Base-by-base conservation (phyloP, 371 early-diverging fungal species). In the Capniomyces stellatus region DNA sequence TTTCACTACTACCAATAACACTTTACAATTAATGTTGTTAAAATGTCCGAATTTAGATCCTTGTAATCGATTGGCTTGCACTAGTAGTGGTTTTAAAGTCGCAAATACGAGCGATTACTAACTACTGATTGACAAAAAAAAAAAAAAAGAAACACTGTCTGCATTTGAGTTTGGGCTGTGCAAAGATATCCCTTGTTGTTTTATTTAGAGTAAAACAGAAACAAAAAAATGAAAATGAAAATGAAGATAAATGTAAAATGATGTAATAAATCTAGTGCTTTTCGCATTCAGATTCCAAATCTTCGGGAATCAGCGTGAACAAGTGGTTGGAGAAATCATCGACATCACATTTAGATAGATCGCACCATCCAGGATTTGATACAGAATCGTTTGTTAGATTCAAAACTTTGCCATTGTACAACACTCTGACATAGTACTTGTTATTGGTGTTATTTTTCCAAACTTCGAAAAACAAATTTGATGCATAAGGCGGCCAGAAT, bases 401-500 rank as follows among this genome's bases (percentile, higher is more conserved):
- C 10, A 78, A 58, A 1, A 65, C 53, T 25, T 59, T 47, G 4
- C 73, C 73, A 42, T 78, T 78, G 62, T 74, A 75, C 12, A 78
- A 47, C 13, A 76, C 71, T 1, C 77, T 72, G 2, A 78, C 62
- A 54, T 63, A 63, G 27, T 62, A 59, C 25, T 56, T 57, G 29
- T 60, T 68, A 1, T 56, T 42, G 3, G 43, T 46, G 2, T 57
- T 43, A 44, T 63, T 54, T 53, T 61, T 69, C 79, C 79, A 78
- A 22, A 78, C 59, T 56, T 78, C 79, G 44, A 78, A 60, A 1
- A 75, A 29, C 10, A 78, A 23, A 55, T 71, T 74, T 23, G 77
- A 72, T 4, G 76, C 75, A 58, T 76, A 78, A 6, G 79, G 76
- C 24, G 79, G 79, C 78, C 78, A 78, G 29, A 68, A 54, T 61